Evolutionary conservation across 148 eudicot genomes (phyloP), one percentile per base, ranked within the genome.

Genomic region (Pharnaceum exiguum): DNA sequence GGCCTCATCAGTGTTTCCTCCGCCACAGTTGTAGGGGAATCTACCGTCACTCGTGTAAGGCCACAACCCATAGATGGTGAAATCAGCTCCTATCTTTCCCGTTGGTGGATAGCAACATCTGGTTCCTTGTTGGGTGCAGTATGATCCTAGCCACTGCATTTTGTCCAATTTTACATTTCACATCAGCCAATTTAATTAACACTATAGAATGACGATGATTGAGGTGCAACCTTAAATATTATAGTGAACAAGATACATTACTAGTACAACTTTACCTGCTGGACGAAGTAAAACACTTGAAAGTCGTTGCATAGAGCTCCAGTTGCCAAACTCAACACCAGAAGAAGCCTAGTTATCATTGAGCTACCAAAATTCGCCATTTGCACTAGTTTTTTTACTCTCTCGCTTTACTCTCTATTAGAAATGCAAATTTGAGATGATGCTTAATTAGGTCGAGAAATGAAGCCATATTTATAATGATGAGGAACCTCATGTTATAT

Each of bases 11-110:
- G 40, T 49, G 12, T 63, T 63, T 52, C 19, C 58, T 29, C 36
- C 55, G n/a, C 68, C 74, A 4, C 74, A 70, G 36, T 70, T 70
- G 74, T 70, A 70, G 23, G 74, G 74, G 47, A 70, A 70, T 31
- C 55, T 62, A 15, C 68, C 74, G 2, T 63, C 67, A 13, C 49
- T 70, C 53, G 25, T 55, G 25, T 70, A 70, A 40, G 74, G 74
- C 74, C 74, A 62, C 10, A 70, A 46, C 25, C 68, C 74, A 25
- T 70, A 62, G 5, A 70, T 57, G 1, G 74, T 62, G 15, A 70
- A 70, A 56, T 70, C 74, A n/a, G 67, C 53, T 32, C 5, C 8
- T 5, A 63, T 57, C 28, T 56, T 70, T 11, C 68, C 67, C 0
- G 68, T 42, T 11, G 68, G 59, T 8, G 67, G 67, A 18, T 63